Evolutionary conservation across 2,329 filamentous ascomycete species (phyloP).

Genomic region (Paecilomyces formosus): DNA sequence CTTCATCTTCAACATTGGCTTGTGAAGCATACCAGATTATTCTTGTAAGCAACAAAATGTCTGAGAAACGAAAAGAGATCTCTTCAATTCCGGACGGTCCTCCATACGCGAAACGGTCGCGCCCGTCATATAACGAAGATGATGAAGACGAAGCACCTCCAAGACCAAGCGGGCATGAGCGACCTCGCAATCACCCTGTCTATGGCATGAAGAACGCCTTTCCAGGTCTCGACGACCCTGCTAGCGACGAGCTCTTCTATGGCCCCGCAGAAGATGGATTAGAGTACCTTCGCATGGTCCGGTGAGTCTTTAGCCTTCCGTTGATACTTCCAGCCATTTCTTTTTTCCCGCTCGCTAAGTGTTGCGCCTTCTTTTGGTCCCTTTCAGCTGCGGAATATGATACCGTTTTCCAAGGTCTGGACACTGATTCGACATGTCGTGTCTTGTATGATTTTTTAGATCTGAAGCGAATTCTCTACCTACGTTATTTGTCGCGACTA

Average conservation of each 20-base stretch:
- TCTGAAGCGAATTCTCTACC: conserved; percentile 69
- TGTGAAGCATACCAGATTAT: too few relatives aligned
- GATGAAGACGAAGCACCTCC: conserved; percentile 17
- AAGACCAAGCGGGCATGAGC: conserved; percentile 20
- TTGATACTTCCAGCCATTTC: conserved; percentile 7
- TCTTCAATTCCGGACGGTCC: conserved; percentile 7
- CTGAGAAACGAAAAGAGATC: conserved; percentile 25
- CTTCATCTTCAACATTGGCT: conserved; percentile 4
- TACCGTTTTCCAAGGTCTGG: conserved; percentile 1
- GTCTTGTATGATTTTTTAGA: conserved; percentile 39
- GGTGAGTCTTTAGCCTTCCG: conserved; percentile 44
- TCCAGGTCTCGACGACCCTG: conserved; percentile 49
- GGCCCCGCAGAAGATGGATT: conserved; percentile 62
- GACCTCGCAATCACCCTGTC: conserved; percentile 50
- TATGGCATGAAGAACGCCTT: conserved; percentile 69
- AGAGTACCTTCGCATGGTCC: conserved; percentile 63
- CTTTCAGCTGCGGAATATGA: background rate
- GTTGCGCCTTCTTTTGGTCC: background rate
- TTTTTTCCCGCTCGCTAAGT: conserved; percentile 5
- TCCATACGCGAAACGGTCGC: conserved; percentile 22
- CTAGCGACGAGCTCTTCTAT: conserved; percentile 53
- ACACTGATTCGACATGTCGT: conserved; percentile 1
- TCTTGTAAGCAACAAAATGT: conserved; percentile 12
- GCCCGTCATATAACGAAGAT: conserved; percentile 19
- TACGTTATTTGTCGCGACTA: conserved; percentile 59